A percentile compares a stretch with the other conserved stretches of the same genome.
Conservation (phyloP, 768 basidiomycete species). For the Ramaria sp. region DNA sequence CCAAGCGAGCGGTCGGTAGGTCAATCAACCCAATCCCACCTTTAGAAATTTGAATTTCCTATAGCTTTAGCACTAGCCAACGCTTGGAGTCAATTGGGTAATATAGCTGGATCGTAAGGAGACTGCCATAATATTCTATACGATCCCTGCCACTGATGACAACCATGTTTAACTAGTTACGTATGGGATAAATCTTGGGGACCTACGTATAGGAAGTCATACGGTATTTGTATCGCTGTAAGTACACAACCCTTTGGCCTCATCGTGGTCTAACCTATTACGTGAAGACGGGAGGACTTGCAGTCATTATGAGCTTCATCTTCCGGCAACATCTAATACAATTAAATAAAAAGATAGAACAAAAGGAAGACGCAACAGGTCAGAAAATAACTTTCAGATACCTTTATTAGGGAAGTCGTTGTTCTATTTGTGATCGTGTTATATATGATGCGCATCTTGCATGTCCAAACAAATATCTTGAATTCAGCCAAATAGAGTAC, state of each 20-base stretch:
- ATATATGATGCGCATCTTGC: not conserved
- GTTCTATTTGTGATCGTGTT: not conserved
- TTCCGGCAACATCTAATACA: slow-evolving; percentile 14
- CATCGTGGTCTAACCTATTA: not conserved
- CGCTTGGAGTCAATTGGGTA: slow-evolving; percentile 32
- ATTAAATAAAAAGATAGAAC: slow-evolving; percentile 12
- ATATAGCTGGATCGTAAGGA: slow-evolving; percentile 30
- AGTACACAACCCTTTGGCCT: not conserved
- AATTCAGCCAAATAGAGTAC: slow-evolving; percentile 56
- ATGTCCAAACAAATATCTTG: not conserved
- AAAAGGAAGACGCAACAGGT: slow-evolving; percentile 1
- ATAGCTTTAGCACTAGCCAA: slow-evolving; percentile 26
- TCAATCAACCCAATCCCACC: not conserved
- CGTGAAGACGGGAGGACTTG: slow-evolving; percentile 20
- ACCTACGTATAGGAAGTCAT: slow-evolving; percentile 21
- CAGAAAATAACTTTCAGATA: slow-evolving; percentile 4
- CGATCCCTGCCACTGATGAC: not conserved
- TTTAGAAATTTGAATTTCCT: not conserved
- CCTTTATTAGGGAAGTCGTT: slow-evolving; percentile 1
- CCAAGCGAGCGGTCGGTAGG: slow-evolving; percentile 25
- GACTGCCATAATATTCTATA: not conserved
- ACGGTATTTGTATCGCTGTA: slow-evolving; percentile 26
- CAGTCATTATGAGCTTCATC: slow-evolving; percentile 19
- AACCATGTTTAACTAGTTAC: slow-evolving; percentile 10
- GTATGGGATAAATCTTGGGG: slow-evolving; percentile 16